Evolutionary conservation across 2,329 filamentous ascomycete genomes (phyloP).

Genomic region (Alternaria novae-zelandiae): DNA sequence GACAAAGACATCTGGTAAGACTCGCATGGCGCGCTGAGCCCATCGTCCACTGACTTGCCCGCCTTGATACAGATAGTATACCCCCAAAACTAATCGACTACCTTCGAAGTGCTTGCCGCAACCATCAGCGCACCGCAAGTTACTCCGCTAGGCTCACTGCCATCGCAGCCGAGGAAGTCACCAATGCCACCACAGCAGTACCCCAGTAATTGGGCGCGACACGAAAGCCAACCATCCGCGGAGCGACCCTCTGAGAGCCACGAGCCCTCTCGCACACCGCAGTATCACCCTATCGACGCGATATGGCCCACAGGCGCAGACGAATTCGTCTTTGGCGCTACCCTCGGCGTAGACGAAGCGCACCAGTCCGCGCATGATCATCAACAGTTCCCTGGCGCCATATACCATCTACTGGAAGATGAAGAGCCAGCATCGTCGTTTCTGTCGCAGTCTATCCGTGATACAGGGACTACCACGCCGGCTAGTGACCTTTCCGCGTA

Average conservation of each 20-base stretch:
- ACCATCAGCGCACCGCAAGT: background rate
- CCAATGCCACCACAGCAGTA: background rate
- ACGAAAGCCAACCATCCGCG: background rate
- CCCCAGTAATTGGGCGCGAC: background rate
- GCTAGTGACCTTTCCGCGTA: background rate
- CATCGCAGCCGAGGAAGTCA: background rate
- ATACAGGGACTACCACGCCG: background rate
- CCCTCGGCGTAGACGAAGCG: background rate
- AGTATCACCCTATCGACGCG: background rate
- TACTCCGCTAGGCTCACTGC: background rate
- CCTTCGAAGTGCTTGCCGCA: background rate
- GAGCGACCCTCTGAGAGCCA: background rate
- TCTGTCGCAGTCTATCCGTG: background rate
- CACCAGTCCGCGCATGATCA: background rate
- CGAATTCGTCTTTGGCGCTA: background rate
- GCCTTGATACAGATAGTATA: background rate
- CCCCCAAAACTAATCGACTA: background rate
- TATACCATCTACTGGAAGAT: background rate
- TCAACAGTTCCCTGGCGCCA: background rate
- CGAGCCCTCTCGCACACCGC: background rate
- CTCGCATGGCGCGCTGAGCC: background rate
- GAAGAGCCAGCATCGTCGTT: background rate
- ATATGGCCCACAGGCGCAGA: background rate
- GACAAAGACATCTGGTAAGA: background rate
- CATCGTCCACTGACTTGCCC: background rate